Base-by-base conservation (phyloP, 768 basidiomycete genomes). In the Pholiota microspora region DNA sequence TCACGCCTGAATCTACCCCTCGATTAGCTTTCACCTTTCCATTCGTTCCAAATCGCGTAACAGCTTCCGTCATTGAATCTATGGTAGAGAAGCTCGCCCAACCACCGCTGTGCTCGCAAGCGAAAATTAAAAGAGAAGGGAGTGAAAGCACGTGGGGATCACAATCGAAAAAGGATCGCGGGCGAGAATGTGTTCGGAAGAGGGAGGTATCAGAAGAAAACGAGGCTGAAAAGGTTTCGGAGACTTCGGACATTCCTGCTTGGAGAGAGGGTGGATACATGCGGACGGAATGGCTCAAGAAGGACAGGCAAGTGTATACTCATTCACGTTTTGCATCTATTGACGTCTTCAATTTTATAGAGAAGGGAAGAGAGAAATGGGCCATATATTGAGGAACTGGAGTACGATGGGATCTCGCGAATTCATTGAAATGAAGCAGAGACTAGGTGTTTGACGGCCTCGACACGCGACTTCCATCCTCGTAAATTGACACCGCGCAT, bases 31-130 rank as follows among this genome's bases (percentile, higher is more conserved):
- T 71, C 57, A 78, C 80, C 15, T 85, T 83, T 56, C 86, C 85
- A 0, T 86, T 88, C 68, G 76, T 79, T 45, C 83, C 84, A 24
- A 86, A 85, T 67, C 75, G 85, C 61, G 73, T 78, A 35, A 78
- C 78, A 18, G 79, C 84, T 56, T 69, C 69, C 45, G 73, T 79
- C 15, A 72, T 83, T 62, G 75, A 76, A 61, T 76, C 77, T n/a
- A 64, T 84, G 63, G 71, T 86, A 42, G 74, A 77, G 58, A 72
- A 76, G 62, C 72, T 85, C 56, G 67, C 70, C 53, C 58, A 65
- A 38, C 62, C 65, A 25, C 69, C 73, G 53, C 63, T 69, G 57
- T 61, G 62, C 62, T 67, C 69, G 57, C 64, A 65, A 64, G 63
- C 70, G 64, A 66, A 70, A 58, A 72, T 76, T 52, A 75, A 74